Conservation (phyloP, 257 asterid species). For the Solanum pinnatisectum region DNA sequence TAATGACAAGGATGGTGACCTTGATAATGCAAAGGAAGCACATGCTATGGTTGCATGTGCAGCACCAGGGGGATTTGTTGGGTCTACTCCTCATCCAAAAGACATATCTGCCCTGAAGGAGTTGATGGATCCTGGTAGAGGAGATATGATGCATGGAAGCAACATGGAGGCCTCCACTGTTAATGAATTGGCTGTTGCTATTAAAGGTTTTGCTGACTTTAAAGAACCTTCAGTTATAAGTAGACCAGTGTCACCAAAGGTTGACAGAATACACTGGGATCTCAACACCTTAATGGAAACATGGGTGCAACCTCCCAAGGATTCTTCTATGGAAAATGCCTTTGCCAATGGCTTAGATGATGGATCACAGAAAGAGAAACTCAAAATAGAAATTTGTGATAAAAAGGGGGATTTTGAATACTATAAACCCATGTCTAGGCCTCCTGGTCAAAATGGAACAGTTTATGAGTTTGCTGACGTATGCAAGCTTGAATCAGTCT, state of each 20-base stretch:
- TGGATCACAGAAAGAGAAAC: slow-evolving; percentile 9
- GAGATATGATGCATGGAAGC: slow-evolving; percentile 12
- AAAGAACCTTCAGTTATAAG: slow-evolving; percentile 12
- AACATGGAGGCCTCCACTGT: slow-evolving; percentile 9
- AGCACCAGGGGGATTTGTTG: slow-evolving; percentile 16
- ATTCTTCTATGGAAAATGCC: slow-evolving; percentile 11
- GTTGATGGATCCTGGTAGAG: slow-evolving; percentile 6
- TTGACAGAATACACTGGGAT: slow-evolving; percentile 72
- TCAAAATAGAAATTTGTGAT: slow-evolving; percentile 8
- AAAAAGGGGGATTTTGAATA: not conserved
- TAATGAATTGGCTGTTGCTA: slow-evolving; percentile 13
- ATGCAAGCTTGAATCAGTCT: slow-evolving; percentile 5
- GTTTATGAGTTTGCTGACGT: slow-evolving; percentile 12
- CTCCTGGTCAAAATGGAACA: not conserved
- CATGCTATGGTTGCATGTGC: slow-evolving; percentile 20
- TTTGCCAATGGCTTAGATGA: slow-evolving; percentile 3
- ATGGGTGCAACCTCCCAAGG: slow-evolving; percentile 58
- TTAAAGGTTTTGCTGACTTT: slow-evolving; percentile 14
- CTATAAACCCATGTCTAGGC: not conserved
- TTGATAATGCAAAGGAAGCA: slow-evolving; percentile 23
- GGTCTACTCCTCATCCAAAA: slow-evolving; percentile 8
- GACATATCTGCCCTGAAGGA: slow-evolving; percentile 9
- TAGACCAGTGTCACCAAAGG: slow-evolving; percentile 26
- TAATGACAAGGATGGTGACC: slow-evolving; percentile 31
- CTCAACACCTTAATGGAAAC: slow-evolving; percentile 69